Base-by-base conservation (phyloP, 2,329 filamentous ascomycete species). In the Boeremia exigua region DNA sequence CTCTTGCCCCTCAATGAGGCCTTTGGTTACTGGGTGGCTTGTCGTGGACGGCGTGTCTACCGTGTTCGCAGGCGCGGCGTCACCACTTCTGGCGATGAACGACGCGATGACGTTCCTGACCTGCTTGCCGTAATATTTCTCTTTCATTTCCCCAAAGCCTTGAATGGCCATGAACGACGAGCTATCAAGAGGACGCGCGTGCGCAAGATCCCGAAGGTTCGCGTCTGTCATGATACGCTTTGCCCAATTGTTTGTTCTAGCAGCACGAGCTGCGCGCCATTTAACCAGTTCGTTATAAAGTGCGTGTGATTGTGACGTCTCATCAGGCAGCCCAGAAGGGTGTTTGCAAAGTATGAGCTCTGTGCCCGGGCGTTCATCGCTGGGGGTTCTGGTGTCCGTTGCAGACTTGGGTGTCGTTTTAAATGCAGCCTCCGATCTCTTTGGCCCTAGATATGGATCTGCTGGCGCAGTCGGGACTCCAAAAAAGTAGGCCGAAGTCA, bases 101-200 rank as follows among this genome's bases (percentile, higher is more conserved):
- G 53, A 40, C 3, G 55, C 48, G 6, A 74, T 67, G 10, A 69
- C 54, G 12, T 67, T 57, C 3, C 75, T 58, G 65, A 68, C 71
- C 6, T 60, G 61, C 1, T 63, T 48, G 1, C 73, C 74, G 25
- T 71, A 74, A 4, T 11, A 6, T 23, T 59, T 65, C 19, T 62
- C 48, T 32, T 57, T 42, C 7, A 58, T 47, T 4, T 44, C 17
- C 15, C 70, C 69, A 10, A 75, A 60, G 1, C 70, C 72, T 30
- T 65, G 65, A 12, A 75, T 49, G 11, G 53, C 27, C 6, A 67
- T 51, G 17, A 76, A 36, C 2, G 59, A 46, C 1, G 59, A 55
- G 7, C 61, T 51, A 12, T 62, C 47, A 1, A 44, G 29, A 6
- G 73, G 73, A 5, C 65, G 63, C 15, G 55, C 46, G 15, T 45